Evolutionary conservation across 345 rosid species (phyloP).

Genomic region (Aethionema arabicum): DNA sequence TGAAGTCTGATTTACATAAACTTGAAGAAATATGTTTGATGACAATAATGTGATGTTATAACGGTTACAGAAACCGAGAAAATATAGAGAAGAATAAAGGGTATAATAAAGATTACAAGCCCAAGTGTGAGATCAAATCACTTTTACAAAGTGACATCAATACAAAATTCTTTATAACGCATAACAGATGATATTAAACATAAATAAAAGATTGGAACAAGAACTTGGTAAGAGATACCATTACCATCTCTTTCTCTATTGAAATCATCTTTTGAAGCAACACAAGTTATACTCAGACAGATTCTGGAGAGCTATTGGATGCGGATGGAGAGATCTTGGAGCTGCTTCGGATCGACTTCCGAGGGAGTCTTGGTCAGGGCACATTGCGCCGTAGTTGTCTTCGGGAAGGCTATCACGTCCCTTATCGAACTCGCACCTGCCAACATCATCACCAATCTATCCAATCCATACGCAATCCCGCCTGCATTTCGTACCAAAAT

Average conservation of each 20-base stretch:
- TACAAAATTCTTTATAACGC: conserved; percentile 11
- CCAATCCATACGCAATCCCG: conserved; percentile 90
- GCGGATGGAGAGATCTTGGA: conserved; percentile 61
- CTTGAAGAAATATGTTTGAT: too few species aligned
- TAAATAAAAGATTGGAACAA: conserved; percentile 2
- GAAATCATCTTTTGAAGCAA: conserved; percentile 7
- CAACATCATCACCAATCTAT: conserved; percentile 88
- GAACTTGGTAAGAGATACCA: conserved; percentile 21
- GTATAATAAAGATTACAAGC: too few species aligned
- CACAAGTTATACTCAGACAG: background rate
- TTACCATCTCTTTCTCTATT: conserved; percentile 5
- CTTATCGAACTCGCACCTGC: conserved; percentile 76
- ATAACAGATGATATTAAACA: conserved; percentile 19
- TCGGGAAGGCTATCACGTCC: conserved; percentile 96
- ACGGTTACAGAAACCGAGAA: too few species aligned
- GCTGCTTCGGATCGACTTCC: conserved; percentile 84
- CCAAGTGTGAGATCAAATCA: background rate
- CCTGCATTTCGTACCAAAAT: conserved; percentile 47
- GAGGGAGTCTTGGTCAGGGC: conserved; percentile 89
- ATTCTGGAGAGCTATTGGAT: conserved; percentile 32
- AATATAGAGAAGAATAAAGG: too few species aligned
- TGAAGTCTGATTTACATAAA: too few species aligned
- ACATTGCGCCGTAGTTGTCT: conserved; percentile 94
- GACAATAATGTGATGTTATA: too few species aligned
- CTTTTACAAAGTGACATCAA: conserved; percentile 15